Conservation (phyloP, 2,329 filamentous ascomycete species). For the Alternaria ventricosa region DNA sequence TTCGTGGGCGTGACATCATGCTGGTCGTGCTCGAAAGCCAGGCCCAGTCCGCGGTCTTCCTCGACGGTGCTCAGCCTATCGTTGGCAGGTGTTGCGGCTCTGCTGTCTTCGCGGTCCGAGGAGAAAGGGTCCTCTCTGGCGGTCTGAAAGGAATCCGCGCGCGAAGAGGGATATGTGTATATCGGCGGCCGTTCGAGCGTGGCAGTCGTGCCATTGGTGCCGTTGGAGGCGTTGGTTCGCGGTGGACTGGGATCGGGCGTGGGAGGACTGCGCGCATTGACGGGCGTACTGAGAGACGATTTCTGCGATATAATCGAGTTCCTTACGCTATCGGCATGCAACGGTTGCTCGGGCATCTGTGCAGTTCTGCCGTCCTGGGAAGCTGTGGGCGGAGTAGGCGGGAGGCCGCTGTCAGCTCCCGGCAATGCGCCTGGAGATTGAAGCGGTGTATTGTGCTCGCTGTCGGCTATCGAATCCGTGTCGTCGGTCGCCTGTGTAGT, state of each 20-base stretch:
- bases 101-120: slow-evolving; percentile 42
- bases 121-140: slow-evolving; percentile 51
- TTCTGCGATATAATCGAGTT: slow-evolving; percentile 49
- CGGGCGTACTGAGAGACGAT: slow-evolving; percentile 50
- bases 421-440: slow-evolving; percentile 33
- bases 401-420: slow-evolving; percentile 48
- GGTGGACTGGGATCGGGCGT: slow-evolving; percentile 49
- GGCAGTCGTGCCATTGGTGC: neutral
- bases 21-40: slow-evolving; percentile 45
- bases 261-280: slow-evolving; percentile 50
- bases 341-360: slow-evolving; percentile 31
- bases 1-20: slow-evolving; percentile 43
- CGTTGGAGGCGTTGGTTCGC: slow-evolving; percentile 31
- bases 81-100: slow-evolving; percentile 34
- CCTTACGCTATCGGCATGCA: slow-evolving; percentile 50
- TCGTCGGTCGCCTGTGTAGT: slow-evolving; percentile 42
- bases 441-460: slow-evolving; percentile 36
- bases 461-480: slow-evolving; percentile 30
- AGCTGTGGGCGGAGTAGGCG: slow-evolving; percentile 55
- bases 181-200: slow-evolving; percentile 35
- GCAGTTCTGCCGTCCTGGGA: slow-evolving; percentile 38
- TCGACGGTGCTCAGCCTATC: slow-evolving; percentile 38
- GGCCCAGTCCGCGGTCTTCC: slow-evolving; percentile 43
- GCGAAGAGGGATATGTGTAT: slow-evolving; percentile 49
- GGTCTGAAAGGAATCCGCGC: slow-evolving; percentile 56